A percentile compares a stretch with the other conserved stretches of the same genome.
These are phyloP conservation scores for Stagonosporopsis chrysanthemi DNA, from an alignment of 2,329 filamentous ascomycete species.

Conservation along the genomic window DNA sequence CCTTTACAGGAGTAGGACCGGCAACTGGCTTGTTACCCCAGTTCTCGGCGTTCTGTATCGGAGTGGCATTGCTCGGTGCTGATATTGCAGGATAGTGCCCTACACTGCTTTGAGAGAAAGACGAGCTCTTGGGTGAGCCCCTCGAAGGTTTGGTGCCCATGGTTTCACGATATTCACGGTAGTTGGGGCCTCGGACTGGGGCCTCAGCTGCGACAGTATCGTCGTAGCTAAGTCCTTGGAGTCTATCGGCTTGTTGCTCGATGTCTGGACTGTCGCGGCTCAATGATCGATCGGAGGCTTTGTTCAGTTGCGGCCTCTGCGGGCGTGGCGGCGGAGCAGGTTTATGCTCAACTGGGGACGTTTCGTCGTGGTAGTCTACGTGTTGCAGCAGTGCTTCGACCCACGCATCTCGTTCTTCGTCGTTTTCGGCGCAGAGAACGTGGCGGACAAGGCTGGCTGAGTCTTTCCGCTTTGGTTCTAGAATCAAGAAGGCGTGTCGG, in stretches of 20 bases:
- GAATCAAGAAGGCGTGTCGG: constrained; percentile 90
- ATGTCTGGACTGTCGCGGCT: constrained; percentile 51
- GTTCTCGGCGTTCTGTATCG: constrained; percentile 81
- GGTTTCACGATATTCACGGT: constrained; percentile 39
- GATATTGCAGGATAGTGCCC: constrained; percentile 68
- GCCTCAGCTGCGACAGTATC: constrained; percentile 65
- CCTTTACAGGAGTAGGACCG: constrained; percentile 70
- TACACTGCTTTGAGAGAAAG: constrained; percentile 40
- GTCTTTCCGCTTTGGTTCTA: constrained; percentile 97
- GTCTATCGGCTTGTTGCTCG: constrained; percentile 39
- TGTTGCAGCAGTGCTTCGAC: constrained; percentile 89
- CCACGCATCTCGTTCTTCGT: constrained; percentile 91
- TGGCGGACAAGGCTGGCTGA: constrained; percentile 87
- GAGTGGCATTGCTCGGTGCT: constrained; percentile 80
- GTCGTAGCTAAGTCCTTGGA: constrained; percentile 63
- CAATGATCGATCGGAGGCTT: constrained; percentile 39
- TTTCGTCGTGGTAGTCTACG: constrained; percentile 73
- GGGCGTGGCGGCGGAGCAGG: constrained; percentile 28
- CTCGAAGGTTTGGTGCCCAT: constrained; percentile 28
- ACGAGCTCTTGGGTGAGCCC: constrained; percentile 46
- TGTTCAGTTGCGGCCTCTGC: constrained; percentile 51
- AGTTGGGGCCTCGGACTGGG: constrained; percentile 58
- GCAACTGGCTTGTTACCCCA: constrained; percentile 80
- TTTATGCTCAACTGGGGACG: constrained; percentile 56
- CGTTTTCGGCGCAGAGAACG: constrained; percentile 94